A percentile compares a stretch with the other conserved stretches of the same genome.
These are phyloP conservation scores for Sanguinoderma infundibulare DNA, from an alignment of 1,284 basidiomycete genomes.

Conservation along the genomic window DNA sequence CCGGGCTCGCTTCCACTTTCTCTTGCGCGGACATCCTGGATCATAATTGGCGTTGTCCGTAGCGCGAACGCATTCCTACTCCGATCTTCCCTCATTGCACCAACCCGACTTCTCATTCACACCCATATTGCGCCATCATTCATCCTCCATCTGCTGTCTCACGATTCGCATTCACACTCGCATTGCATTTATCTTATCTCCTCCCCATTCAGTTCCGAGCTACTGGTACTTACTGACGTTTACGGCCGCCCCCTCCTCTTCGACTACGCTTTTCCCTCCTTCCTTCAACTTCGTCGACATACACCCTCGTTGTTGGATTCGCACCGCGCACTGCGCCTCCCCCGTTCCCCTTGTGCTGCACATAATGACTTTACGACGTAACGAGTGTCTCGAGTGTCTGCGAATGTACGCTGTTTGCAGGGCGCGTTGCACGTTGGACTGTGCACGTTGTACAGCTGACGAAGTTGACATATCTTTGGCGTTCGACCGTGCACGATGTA, in stretches of 20 bases:
- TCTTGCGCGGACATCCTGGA: slow-evolving; percentile 19
- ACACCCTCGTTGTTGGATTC: background rate
- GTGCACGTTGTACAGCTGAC: too few relatives aligned
- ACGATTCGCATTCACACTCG: too few relatives aligned
- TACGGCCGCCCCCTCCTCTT: background rate
- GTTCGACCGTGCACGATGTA: too few relatives aligned
- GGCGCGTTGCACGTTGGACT: slow-evolving; percentile 7
- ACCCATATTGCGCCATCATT: background rate
- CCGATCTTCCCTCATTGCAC: background rate
- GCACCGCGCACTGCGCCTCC: slow-evolving; percentile 11
- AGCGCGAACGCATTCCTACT: slow-evolving; percentile 6
- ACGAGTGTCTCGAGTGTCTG: slow-evolving; percentile 13
- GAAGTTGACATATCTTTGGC: background rate
- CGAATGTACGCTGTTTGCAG: slow-evolving; percentile 21
- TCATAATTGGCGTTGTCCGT: background rate
- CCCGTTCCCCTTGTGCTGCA: slow-evolving; percentile 9
- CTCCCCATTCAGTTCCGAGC: slow-evolving; percentile 1
- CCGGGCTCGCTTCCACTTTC: background rate
- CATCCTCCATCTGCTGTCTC: too few relatives aligned
- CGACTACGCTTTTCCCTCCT: background rate
- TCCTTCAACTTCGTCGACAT: background rate
- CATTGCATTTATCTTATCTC: slow-evolving; percentile 19
- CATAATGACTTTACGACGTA: slow-evolving; percentile 24
- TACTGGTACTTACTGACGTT: background rate
- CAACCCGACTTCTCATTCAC: background rate